Percentiles rank a stretch among this genome's conserved stretches.
phyloP scores from a whole-genome alignment of 1,284 basidiomycete genomes.

The Gastroboletus turbinatus region DNA sequence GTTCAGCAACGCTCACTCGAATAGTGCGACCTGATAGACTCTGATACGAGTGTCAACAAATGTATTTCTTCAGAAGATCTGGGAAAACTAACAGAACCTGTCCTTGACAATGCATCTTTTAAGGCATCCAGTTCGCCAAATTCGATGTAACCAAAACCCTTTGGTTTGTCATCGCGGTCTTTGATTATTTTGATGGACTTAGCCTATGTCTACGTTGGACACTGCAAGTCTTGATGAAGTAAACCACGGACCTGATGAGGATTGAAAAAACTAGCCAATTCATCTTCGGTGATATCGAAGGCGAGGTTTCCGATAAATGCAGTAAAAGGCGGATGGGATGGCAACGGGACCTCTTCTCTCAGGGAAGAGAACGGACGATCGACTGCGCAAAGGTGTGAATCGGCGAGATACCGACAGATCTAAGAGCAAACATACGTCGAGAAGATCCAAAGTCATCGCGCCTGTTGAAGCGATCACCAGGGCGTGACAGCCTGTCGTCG shows the following conservation, averaged over 20 bases:
- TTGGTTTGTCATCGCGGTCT: slow-evolving; percentile 89
- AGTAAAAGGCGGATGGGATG: slow-evolving; percentile 93
- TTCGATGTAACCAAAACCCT: slow-evolving; percentile 98
- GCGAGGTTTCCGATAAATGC: slow-evolving; percentile 95
- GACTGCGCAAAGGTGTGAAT: slow-evolving; percentile 40
- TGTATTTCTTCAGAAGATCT: background rate
- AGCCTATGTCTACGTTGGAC: slow-evolving; percentile 44
- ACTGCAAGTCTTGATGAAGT: background rate
- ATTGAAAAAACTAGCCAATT: slow-evolving; percentile 82
- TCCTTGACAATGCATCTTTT: slow-evolving; percentile 75
- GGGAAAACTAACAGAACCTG: slow-evolving; percentile 46
- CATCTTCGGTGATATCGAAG: slow-evolving; percentile 87
- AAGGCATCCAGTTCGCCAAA: slow-evolving; percentile 83
- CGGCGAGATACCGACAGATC: slow-evolving; percentile 4
- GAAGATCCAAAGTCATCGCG: slow-evolving; percentile 63
- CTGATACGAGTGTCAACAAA: slow-evolving; percentile 38
- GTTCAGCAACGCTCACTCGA: slow-evolving; percentile 93
- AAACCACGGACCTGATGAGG: slow-evolving; percentile 52
- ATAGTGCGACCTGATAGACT: slow-evolving; percentile 78
- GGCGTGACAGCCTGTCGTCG: slow-evolving; percentile 47
- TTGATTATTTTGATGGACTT: slow-evolving; percentile 91
- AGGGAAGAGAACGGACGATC: slow-evolving; percentile 59
- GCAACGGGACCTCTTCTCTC: slow-evolving; percentile 91
- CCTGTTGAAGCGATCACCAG: slow-evolving; percentile 53
- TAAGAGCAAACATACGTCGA: slow-evolving; percentile 47